Percentiles rank a stretch among this genome's conserved stretches.
These are phyloP conservation scores for Acephala macrosclerotiorum DNA, from an alignment of 2,329 filamentous ascomycete species.

Conservation along the genomic window DNA sequence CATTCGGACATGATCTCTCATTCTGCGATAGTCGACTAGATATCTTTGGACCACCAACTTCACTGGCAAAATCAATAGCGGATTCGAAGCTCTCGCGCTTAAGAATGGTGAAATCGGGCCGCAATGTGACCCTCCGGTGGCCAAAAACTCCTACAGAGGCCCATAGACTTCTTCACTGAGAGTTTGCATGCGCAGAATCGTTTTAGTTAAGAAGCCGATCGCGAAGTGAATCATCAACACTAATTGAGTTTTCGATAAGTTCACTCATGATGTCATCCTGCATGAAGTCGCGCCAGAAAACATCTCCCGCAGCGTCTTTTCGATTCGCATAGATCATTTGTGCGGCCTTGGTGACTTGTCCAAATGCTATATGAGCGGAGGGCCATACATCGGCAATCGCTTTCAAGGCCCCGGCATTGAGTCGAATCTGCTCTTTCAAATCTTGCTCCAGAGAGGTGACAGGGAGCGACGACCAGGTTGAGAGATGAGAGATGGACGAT, in stretches of 20 bases:
- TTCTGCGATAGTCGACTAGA: too few species aligned
- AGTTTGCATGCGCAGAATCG: neutral
- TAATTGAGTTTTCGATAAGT: neutral
- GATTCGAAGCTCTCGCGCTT: neutral
- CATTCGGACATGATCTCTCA: too few species aligned
- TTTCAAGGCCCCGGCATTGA: constrained; percentile 61
- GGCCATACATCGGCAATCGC: constrained; percentile 32
- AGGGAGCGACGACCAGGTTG: constrained; percentile 74
- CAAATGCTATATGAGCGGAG: constrained; percentile 66
- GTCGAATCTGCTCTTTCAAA: constrained; percentile 75
- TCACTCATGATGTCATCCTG: constrained; percentile 1
- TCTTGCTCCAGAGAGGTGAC: constrained; percentile 67
- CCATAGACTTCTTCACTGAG: neutral
- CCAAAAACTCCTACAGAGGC: neutral
- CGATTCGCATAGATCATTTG: constrained; percentile 64
- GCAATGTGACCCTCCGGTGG: neutral
- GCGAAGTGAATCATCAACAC: neutral
- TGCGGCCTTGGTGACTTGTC: constrained; percentile 77
- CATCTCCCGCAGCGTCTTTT: constrained; percentile 20
- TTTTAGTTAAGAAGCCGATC: neutral
- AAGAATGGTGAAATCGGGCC: neutral
- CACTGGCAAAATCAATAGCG: too few species aligned
- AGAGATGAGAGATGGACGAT: constrained; percentile 80
- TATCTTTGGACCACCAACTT: too few species aligned
- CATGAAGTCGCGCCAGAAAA: constrained; percentile 26